A percentile compares a stretch with the other conserved stretches of the same genome.
These are phyloP conservation scores for Taphrina betulina DNA, from an alignment of 1,139 yeast genomes.

Conservation along the genomic window DNA sequence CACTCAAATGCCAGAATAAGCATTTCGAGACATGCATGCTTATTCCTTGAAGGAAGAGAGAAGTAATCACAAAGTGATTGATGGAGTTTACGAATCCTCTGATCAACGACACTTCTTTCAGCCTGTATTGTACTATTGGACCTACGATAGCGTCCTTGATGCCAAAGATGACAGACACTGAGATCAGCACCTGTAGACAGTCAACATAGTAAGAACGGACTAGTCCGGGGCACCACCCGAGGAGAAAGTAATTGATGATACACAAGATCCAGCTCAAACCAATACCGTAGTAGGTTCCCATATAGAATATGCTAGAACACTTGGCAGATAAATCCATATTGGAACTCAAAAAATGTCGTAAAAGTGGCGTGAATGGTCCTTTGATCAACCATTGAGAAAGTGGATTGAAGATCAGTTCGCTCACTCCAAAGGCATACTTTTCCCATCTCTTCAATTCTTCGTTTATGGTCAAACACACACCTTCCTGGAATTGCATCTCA, in stretches of 20 bases:
- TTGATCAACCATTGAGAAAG: conserved; percentile 30
- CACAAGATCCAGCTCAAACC: conserved; percentile 33
- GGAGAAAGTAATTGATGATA: conserved; percentile 34
- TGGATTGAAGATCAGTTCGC: conserved; percentile 35
- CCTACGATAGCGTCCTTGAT: conserved; percentile 36
- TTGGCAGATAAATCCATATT: conserved; percentile 35
- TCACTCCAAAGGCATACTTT: conserved; percentile 36
- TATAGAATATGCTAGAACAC: conserved; percentile 35
- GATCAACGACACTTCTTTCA: conserved; percentile 28
- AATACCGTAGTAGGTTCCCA: conserved; percentile 36
- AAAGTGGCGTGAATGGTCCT: conserved; percentile 35
- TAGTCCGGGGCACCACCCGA: conserved; percentile 36
- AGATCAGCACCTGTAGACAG: conserved; percentile 33
- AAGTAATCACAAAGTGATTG: conserved; percentile 30
- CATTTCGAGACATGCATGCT: conserved; percentile 36
- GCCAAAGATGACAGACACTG: conserved; percentile 36
- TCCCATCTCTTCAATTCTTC: conserved; percentile 38
- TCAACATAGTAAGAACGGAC: conserved; percentile 34
- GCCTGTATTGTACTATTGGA: conserved; percentile 35
- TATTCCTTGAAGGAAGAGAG: conserved; percentile 36
- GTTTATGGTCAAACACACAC: conserved; percentile 36
- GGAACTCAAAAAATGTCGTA: conserved; percentile 32
- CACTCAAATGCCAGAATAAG: conserved; percentile 34
- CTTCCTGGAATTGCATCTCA: conserved; percentile 35
- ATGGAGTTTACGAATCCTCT: conserved; percentile 13